Base-by-base conservation (phyloP, 208 protist species). In the Leishmania turanica region DNA sequence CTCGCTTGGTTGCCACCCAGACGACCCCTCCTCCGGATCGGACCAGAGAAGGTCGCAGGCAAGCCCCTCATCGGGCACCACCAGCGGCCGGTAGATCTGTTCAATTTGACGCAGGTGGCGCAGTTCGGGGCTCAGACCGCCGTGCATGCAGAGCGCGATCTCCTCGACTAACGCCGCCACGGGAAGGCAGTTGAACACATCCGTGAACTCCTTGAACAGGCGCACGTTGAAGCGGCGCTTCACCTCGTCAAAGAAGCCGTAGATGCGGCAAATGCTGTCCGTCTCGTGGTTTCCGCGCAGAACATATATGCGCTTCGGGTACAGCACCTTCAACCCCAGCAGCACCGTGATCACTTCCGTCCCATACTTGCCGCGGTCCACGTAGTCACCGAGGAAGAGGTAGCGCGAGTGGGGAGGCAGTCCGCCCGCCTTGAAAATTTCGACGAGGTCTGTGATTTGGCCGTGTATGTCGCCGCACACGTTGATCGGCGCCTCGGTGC, bases 231-330 rank as follows among this genome's bases (percentile, higher is more conserved):
- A 99, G 66, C 98, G 98, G 7, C 90, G 79, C 31, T 93, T 80
- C 82, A 96, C 99, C 89, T 99, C 99, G 71, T 99, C 98, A 75
- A 99, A 99, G 89, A 99, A 99, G 74, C 99, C 99, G 89, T 99
- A 99, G 70, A 99, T 99, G 73, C 98, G 87, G 87, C 99, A 99
- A 83, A 99, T 99, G n/a, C 91, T 97, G 19, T 98, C 96, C 78
- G 97, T 99, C 86, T 99, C 99, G 90, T 99, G 99, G 87, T 99
- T 99, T 27, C 99, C 99, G 54, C 99, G 91, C n/a, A 99, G 90
- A 21, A 99, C 88, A 87, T 99, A 99, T 75, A 99, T 99, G 81
- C 98, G 98, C 66, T 99, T 91, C 31, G 98, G 98, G 82, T 98
- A 99, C 65, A 98, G 90, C 78, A 99, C 91, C 84, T 99, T 99